Percentiles rank a stretch among this genome's conserved stretches.
Evolutionary conservation across 2,329 filamentous ascomycete species (phyloP).

Genomic region (Boeremia exigua): DNA sequence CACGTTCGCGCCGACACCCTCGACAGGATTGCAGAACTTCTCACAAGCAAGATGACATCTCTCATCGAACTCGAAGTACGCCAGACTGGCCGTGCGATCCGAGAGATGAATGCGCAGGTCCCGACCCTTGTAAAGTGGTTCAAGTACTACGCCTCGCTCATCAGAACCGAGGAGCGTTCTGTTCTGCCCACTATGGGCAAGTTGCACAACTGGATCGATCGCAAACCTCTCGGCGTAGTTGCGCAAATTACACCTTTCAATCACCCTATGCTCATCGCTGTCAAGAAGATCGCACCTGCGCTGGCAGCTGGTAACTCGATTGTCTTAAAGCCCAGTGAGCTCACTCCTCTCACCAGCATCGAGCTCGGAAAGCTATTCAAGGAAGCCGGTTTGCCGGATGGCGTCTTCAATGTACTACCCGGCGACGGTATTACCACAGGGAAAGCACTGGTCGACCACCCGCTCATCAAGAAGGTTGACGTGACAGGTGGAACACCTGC

Average conservation of each 20-base stretch:
- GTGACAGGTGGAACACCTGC: constrained; percentile 48
- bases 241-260: constrained; percentile 50
- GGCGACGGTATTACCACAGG: constrained; percentile 44
- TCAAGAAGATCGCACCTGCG: constrained; percentile 49
- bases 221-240: constrained; percentile 47
- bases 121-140: constrained; percentile 72
- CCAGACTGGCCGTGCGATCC: constrained; percentile 71
- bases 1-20: constrained; percentile 67
- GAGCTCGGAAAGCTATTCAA: constrained; percentile 46
- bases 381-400: constrained; percentile 47
- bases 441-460: constrained; percentile 45
- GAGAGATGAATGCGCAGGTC: constrained; percentile 74
- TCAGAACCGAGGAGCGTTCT: constrained; percentile 70
- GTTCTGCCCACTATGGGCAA: constrained; percentile 70
- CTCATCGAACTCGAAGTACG: constrained; percentile 69
- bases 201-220: constrained; percentile 53
- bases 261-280: constrained; percentile 49
- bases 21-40: constrained; percentile 63
- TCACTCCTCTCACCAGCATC: constrained; percentile 47
- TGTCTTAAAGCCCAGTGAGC: constrained; percentile 47
- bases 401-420: constrained; percentile 44
- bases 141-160: constrained; percentile 71
- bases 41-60: constrained; percentile 59
- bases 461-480: constrained; percentile 47
- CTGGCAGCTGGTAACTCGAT: constrained; percentile 46